Base-by-base conservation (phyloP, 441 rosid genomes). In the Theobroma grandiflorum region DNA sequence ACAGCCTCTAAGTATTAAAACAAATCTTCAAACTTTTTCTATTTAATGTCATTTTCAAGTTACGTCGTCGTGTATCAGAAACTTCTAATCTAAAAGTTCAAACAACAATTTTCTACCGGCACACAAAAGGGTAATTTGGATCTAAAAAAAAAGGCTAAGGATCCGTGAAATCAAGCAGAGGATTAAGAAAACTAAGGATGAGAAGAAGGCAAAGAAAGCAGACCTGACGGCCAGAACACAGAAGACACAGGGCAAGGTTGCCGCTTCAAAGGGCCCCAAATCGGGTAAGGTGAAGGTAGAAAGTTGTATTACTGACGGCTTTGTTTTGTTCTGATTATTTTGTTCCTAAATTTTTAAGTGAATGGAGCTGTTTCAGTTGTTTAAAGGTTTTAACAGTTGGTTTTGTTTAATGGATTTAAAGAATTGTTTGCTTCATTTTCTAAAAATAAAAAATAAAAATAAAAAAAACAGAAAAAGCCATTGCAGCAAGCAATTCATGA, bases 191-290 rank as follows among this genome's bases (percentile, higher is more conserved):
- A 26, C 93, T 0, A 90, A 92, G 86, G 97, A 93, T 47, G 97
- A 93, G 80, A 93, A 90, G 88, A 92, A 89, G 89, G 97, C 93
- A 1, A 93, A 93, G 88, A 92, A 93, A 69, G 93, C 91, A 0
- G 97, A 93, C 79, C 45, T 82, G 74, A 81, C 77, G 71, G 85
- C 91, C 0, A 94, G 91, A 84, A 78, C 88, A 57, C 97, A 90
- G 68, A 90, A 89, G 86, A 53, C 88, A 5, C 87, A 85, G 72
- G 78, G 79, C 35, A 92, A 88, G 82, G 86, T 89, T 78, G 91
- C 89, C 11, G 62, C 49, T 0, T 83, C 85, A 14, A 86, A 72
- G 58, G 84, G 82, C 58, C 74, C 85, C 43, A 84, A 82, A 72
- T 0, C 82, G 67, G 85, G 85, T 37, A 26, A 11, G 26, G 43